Base-by-base conservation (phyloP, 306 rosid genomes). In the Echinosophora koreensis region DNA sequence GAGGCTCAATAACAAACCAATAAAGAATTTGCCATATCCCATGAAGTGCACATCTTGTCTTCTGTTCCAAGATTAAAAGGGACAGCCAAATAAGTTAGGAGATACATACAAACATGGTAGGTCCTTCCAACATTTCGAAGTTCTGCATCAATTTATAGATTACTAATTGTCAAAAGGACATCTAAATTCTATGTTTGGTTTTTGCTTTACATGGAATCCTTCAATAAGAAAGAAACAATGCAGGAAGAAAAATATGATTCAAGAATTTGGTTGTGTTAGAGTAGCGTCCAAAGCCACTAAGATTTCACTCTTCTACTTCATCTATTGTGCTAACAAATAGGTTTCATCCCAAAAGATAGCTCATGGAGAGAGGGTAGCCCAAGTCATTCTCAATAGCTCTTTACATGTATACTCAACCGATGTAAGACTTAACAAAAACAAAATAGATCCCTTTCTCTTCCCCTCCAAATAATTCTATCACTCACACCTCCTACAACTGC, bases 301-400 rank as follows among this genome's bases (percentile, higher is more conserved):
- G 58, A 39, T 66, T 86, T 90, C 95, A 90, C 71, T 88, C 90
- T 70, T 89, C 95, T 10, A 81, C 81, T 84, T 84, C 89, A 38
- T 87, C 93, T 64, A 78, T 77, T 73, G 69, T 42, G 65, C 88
- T 86, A 8, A 84, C 78, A 65, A 80, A 90, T 64, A 90, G 81
- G 60, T 90, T 30, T 2, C 32, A 30, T 30, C 32, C 32, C 32
- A 30, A 30, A 30, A 30, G 32, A 30, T 30, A 30, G 32, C 32
- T 30, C 2, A 30, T 30, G 32, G 1, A 0, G 2, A 2, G 32
- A 30, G 0, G 32, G 32, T 3, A 30, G 32, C 32, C 32, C 3
- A 37, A 37, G 41, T 37, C 6, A 37, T 37, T 37, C 4, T 37
- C 41, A 6, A 37, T 37, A 0, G 41, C 4, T 37, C 6, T 1